Conservation (phyloP, 1,284 basidiomycete species). For the Malassezia psittaci region DNA sequence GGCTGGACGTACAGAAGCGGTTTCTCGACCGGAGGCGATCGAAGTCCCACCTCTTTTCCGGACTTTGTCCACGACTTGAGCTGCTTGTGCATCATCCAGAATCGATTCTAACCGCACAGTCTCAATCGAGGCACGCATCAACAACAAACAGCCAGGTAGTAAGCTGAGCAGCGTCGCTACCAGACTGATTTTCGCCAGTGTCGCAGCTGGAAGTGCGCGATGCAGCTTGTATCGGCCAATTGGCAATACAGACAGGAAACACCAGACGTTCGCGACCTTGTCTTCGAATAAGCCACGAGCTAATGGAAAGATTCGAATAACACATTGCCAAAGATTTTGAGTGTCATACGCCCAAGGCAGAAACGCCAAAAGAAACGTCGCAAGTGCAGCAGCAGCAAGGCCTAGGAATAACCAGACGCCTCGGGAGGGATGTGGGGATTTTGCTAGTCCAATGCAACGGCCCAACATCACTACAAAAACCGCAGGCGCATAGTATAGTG, state of each 20-base stretch:
- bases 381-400: slow-evolving; percentile 52
- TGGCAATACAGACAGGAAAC: slow-evolving; percentile 34
- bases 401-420: slow-evolving; percentile 61
- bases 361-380: slow-evolving; percentile 63
- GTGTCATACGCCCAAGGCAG: slow-evolving; percentile 62
- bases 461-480: slow-evolving; percentile 45
- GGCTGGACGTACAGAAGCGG: slow-evolving; percentile 3
- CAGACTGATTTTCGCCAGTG: slow-evolving; percentile 47
- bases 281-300: slow-evolving; percentile 83
- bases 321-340: slow-evolving; percentile 55
- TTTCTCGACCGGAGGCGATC: slow-evolving; percentile 14
- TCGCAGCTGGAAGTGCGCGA: slow-evolving; percentile 21
- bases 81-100: slow-evolving; percentile 14
- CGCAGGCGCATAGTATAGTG: slow-evolving; percentile 81
- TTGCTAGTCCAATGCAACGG: slow-evolving; percentile 62
- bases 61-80: slow-evolving; percentile 11
- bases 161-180: slow-evolving; percentile 46
- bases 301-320: slow-evolving; percentile 79
- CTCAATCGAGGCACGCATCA: slow-evolving; percentile 31
- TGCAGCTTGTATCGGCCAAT: slow-evolving; percentile 32
- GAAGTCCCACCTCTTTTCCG: slow-evolving; percentile 6
- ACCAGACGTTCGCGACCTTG: slow-evolving; percentile 92
- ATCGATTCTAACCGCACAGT: slow-evolving; percentile 41
- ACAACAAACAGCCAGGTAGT: slow-evolving; percentile 33
- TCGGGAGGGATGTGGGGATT: slow-evolving; percentile 55